Evolutionary conservation across 306 rosid genomes (phyloP).

Genomic region (Echinosophora koreensis): DNA sequence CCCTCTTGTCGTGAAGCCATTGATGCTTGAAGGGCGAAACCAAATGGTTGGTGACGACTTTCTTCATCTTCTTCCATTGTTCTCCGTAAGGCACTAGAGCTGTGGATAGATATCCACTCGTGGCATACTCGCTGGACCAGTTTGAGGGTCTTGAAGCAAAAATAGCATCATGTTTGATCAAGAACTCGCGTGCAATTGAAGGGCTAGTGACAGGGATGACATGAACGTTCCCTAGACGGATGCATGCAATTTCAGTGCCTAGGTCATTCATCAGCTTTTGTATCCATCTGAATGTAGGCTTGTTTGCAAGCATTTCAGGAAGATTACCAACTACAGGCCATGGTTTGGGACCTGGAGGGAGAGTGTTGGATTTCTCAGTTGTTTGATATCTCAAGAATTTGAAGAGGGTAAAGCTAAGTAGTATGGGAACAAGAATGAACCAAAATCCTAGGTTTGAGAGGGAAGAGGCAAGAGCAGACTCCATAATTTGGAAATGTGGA

Average conservation of each 20-base stretch:
- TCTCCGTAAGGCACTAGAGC: constrained; percentile 7
- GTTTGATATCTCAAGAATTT: too few species aligned
- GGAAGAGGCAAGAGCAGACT: too few species aligned
- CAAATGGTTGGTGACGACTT: constrained; percentile 17
- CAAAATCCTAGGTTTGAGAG: not conserved
- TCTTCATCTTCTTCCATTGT: constrained; percentile 51
- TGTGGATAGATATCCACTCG: constrained; percentile 25
- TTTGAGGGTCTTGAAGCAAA: not conserved
- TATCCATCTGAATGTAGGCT: constrained; percentile 39
- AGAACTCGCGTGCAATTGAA: too few species aligned
- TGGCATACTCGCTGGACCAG: constrained; percentile 20
- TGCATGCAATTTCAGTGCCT: constrained; percentile 50
- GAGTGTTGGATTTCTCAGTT: not conserved
- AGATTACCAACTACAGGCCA: constrained; percentile 47
- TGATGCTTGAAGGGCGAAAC: not conserved
- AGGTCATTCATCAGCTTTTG: constrained; percentile 42
- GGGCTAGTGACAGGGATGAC: constrained; percentile 16
- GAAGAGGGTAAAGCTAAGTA: not conserved
- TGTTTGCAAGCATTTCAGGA: constrained; percentile 40
- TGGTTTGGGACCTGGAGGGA: constrained; percentile 44
- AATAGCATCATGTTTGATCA: too few species aligned
- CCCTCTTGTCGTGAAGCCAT: constrained; percentile 47
- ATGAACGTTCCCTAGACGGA: constrained; percentile 45
- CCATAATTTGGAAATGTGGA: not conserved
- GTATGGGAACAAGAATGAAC: not conserved